Evolutionary conservation across 352 stramenopile species (phyloP).

Genomic region (Globisporangium solare): DNA sequence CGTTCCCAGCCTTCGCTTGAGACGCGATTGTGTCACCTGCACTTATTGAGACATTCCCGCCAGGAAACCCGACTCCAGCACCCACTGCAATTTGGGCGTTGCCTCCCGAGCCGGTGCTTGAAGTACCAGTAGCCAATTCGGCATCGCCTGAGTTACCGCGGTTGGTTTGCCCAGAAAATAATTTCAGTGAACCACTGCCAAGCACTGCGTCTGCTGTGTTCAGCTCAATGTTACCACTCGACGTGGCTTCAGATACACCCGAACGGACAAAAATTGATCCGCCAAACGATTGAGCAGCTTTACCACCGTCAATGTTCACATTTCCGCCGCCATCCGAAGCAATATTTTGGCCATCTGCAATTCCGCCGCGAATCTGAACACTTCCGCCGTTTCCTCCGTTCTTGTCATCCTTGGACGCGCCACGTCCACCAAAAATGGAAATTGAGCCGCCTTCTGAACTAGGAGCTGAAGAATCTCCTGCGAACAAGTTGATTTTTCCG

Average conservation of each 20-base stretch:
- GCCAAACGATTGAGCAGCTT: constrained; percentile 32
- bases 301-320: constrained; percentile 34
- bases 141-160: constrained; percentile 38
- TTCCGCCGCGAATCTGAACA: constrained; percentile 44
- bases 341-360: constrained; percentile 33
- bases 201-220: constrained; percentile 24
- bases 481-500: constrained; percentile 38
- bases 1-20: constrained; percentile 27
- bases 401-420: constrained; percentile 39
- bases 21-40: constrained; percentile 32
- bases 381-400: constrained; percentile 53
- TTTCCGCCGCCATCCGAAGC: constrained; percentile 30
- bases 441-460: constrained; percentile 38
- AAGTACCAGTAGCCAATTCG: constrained; percentile 35
- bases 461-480: constrained; percentile 37
- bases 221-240: constrained; percentile 42
- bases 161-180: constrained; percentile 31
- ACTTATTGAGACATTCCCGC: constrained; percentile 39
- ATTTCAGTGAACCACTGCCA: constrained; percentile 26
- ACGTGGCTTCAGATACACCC: constrained; percentile 27
- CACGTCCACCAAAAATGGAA: constrained; percentile 39
- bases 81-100: constrained; percentile 45
- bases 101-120: constrained; percentile 29
- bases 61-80: constrained; percentile 21
- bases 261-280: constrained; percentile 40